Percentiles rank a stretch among this genome's conserved stretches.
Evolutionary conservation across 768 basidiomycete genomes (phyloP).

Genomic region (Floccularia luteovirens): DNA sequence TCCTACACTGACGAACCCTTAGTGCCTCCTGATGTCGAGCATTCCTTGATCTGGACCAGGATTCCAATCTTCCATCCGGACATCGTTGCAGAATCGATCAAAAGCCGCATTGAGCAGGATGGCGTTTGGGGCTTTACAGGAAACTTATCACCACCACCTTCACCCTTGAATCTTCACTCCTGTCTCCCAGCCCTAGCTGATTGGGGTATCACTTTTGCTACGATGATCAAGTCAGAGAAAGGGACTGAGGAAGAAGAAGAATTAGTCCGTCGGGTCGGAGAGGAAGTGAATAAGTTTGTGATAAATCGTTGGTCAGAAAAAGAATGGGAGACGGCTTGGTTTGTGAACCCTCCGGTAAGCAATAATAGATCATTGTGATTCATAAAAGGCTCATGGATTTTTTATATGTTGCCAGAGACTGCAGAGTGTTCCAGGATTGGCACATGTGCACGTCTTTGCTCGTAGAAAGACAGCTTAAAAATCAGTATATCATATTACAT

Average conservation of each 20-base stretch:
- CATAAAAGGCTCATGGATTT: conserved; percentile 2
- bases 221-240: conserved; percentile 42
- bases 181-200: conserved; percentile 60
- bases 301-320: conserved; percentile 56
- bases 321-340: conserved; percentile 91
- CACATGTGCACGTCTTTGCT: conserved; percentile 87
- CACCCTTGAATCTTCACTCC: conserved; percentile 47
- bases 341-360: conserved; percentile 81
- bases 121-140: conserved; percentile 85
- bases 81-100: conserved; percentile 42
- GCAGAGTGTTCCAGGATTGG: conserved; percentile 75
- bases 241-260: conserved; percentile 47
- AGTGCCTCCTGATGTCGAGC: conserved; percentile 71
- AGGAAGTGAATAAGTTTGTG: conserved; percentile 58
- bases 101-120: conserved; percentile 57
- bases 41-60: conserved; percentile 72
- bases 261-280: conserved; percentile 41
- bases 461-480: conserved; percentile 21
- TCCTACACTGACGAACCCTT: conserved; percentile 1
- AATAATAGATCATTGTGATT: not conserved
- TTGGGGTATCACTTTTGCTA: conserved; percentile 63
- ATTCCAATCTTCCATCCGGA: conserved; percentile 62
- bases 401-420: conserved; percentile 43
- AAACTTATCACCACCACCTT: conserved; percentile 40
- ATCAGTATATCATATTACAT: too few species aligned